phyloP scores from a whole-genome alignment of 345 rosid species.

The Pugionium dolabratum region DNA sequence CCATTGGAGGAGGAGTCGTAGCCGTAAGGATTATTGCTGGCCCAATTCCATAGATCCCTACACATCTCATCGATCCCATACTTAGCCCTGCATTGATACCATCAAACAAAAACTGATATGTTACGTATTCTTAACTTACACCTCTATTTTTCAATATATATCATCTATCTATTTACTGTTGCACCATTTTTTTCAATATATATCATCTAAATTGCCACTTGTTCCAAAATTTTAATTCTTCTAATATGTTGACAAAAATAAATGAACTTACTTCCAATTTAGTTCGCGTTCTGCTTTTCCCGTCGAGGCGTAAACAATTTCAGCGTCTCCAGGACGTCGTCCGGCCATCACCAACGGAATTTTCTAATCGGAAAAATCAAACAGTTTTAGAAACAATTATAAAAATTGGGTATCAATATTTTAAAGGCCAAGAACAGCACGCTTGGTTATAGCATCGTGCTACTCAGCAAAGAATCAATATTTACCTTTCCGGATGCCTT shows the following conservation, averaged over 20 bases:
- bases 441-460: neutral
- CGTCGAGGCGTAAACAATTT: constrained; percentile 82
- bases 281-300: constrained; percentile 73
- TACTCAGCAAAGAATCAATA: neutral
- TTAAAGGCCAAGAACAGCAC: neutral
- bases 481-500: constrained; percentile 92
- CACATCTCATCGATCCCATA: constrained; percentile 90
- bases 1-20: constrained; percentile 51
- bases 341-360: constrained; percentile 78
- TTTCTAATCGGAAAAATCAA: constrained; percentile 47
- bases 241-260: neutral
- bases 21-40: constrained; percentile 93
- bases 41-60: constrained; percentile 95
- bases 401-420: neutral
- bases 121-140: too few relatives aligned
- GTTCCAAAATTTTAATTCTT: neutral
- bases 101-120: constrained; percentile 11
- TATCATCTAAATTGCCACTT: too few relatives aligned
- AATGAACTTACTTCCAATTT: constrained; percentile 82
- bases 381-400: neutral
- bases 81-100: constrained; percentile 61
- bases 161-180: too few relatives aligned
- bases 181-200: too few relatives aligned
- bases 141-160: too few relatives aligned
- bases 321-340: constrained; percentile 88